phyloP scores from a whole-genome alignment of 306 rosid genomes.

The Betula pendula region DNA sequence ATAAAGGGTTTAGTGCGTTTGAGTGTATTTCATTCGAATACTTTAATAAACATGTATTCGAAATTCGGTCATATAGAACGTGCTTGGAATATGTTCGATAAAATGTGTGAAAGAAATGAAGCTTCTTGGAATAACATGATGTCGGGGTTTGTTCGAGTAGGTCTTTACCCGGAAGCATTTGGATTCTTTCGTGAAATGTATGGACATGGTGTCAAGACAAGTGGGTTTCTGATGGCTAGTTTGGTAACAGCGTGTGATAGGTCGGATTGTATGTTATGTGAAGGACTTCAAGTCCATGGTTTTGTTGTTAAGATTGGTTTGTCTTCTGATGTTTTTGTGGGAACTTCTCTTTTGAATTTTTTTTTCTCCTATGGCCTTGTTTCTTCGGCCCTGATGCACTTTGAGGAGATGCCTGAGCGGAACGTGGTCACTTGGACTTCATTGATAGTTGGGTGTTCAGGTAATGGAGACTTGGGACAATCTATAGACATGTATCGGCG shows the following conservation, averaged over 20 bases:
- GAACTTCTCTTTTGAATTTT: constrained; percentile 79
- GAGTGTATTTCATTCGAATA: constrained; percentile 57
- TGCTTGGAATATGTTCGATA: constrained; percentile 64
- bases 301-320: constrained; percentile 63
- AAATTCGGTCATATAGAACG: constrained; percentile 47
- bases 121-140: constrained; percentile 93
- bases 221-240: constrained; percentile 70
- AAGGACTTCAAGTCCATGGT: constrained; percentile 75
- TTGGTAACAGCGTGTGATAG: constrained; percentile 76
- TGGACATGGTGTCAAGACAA: constrained; percentile 45
- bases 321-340: constrained; percentile 63
- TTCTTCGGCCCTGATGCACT: constrained; percentile 48
- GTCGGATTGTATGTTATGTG: constrained; percentile 58
- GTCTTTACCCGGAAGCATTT: constrained; percentile 51
- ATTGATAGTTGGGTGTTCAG: constrained; percentile 71
- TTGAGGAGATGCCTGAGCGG: constrained; percentile 74
- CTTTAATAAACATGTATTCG: constrained; percentile 70
- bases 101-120: constrained; percentile 62
- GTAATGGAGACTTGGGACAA: constrained; percentile 48
- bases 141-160: constrained; percentile 67
- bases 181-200: constrained; percentile 56
- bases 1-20: constrained; percentile 54
- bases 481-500: constrained; percentile 54
- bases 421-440: constrained; percentile 96
- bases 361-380: constrained; percentile 57